A percentile compares a stretch with the other conserved stretches of the same genome.
Conservation (phyloP, 352 stramenopile genomes). For the Poterioochromonas sp. region DNA sequence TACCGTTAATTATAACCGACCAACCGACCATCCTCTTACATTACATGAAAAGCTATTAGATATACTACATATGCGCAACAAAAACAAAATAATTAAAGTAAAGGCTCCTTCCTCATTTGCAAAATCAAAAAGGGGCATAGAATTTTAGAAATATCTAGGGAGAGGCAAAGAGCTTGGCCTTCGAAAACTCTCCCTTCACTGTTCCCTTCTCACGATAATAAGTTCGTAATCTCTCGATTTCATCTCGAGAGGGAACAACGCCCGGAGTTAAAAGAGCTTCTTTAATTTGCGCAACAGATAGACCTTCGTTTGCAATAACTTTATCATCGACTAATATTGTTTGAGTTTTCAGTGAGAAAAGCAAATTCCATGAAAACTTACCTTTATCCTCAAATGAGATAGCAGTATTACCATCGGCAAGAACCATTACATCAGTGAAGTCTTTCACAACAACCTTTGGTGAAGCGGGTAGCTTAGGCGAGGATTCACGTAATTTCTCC, state of each 20-base stretch:
- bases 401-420: neutral
- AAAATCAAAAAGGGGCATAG: no score
- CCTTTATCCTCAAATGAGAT: neutral
- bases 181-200: neutral
- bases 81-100: no score
- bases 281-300: neutral
- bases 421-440: constrained; percentile 4
- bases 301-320: neutral
- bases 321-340: neutral
- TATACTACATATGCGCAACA: no score
- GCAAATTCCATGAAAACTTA: no score
- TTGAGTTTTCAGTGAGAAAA: no score
- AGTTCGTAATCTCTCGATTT: neutral
- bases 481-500: neutral
- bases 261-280: neutral
- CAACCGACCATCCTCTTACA: no score
- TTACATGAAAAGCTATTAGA: no score
- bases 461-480: neutral
- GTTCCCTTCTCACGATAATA: neutral
- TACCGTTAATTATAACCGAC: no score
- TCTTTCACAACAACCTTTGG: constrained; percentile 5
- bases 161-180: neutral
- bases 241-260: neutral
- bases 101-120: no score
- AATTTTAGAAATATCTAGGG: no score